A percentile compares a stretch with the other conserved stretches of the same genome.
phyloP scores from a whole-genome alignment of 2,329 filamentous ascomycete species.

The Aspergillus puulaauensis region DNA sequence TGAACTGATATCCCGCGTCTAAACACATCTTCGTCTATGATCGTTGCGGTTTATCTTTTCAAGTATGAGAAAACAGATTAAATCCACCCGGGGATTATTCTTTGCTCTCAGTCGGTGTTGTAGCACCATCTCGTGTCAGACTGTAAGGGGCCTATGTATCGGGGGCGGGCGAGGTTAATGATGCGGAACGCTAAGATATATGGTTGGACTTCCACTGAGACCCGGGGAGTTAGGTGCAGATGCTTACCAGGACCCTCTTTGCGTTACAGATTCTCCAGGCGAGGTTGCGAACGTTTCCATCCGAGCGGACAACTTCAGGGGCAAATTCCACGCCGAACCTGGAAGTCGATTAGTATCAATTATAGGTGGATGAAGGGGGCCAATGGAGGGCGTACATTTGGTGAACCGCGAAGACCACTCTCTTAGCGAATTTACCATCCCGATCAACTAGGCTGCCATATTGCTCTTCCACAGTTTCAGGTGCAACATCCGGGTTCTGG shows the following conservation, averaged over 20 bases:
- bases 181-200: background rate
- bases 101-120: conserved; percentile 53
- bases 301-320: conserved; percentile 84
- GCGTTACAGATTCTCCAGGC: conserved; percentile 95
- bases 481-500: conserved; percentile 85
- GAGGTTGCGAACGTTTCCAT: conserved; percentile 85
- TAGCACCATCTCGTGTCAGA: conserved; percentile 64
- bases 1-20: background rate
- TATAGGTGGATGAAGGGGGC: background rate
- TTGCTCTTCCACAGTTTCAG: conserved; percentile 71
- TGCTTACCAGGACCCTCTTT: conserved; percentile 83
- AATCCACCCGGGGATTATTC: conserved; percentile 13
- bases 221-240: background rate
- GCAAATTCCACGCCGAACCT: conserved; percentile 92
- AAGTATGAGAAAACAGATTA: background rate
- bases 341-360: conserved; percentile 1
- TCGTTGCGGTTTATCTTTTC: background rate
- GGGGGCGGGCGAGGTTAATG: background rate
- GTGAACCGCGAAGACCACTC: conserved; percentile 90
- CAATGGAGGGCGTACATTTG: conserved; percentile 66
- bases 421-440: conserved; percentile 82
- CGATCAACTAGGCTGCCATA: conserved; percentile 85
- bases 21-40: conserved; percentile 1
- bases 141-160: conserved; percentile 64
- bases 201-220: background rate